Evolutionary conservation across 768 basidiomycete genomes (phyloP), one percentile per base, ranked within the genome.

Genomic region (Boletus insuetus): DNA sequence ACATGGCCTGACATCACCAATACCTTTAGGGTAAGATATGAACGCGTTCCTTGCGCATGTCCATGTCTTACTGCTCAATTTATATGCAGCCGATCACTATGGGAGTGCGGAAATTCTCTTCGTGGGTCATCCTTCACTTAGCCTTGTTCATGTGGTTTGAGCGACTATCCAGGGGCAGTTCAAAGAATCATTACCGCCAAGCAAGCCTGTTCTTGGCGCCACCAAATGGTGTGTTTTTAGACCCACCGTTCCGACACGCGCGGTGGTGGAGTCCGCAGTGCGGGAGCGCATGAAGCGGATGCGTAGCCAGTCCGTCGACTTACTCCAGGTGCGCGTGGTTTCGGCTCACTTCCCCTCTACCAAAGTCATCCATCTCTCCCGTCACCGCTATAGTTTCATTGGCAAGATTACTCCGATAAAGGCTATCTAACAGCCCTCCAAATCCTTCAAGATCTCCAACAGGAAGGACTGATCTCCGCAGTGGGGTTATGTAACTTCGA

Each of bases 181-280:
- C 71, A 79, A 79, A 62, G 64, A 73, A 58, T 74, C 78, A 13
- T 69, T 82, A 17, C 67, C 75, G 29, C 58, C 71, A 31, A 64
- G 77, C 29, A 64, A 74, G 37, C 62, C 70, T 4, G 77, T 88
- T 11, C 58, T 92, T 24, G 87, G 89, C 41, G 89, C 86, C 2
- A 94, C 92, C 3, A 94, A 94, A 66, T 94, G 89, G 89, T 92
- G 90, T 68, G 81, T 90, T 14, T 92, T 92, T 74, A 77, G 80
- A 54, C 72, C 73, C 29, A 73, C 76, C 16, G 70, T 70, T 14
- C 75, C 81, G 2, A 79, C 86, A 4, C 81, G 80, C 8, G 69
- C 75, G 31, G 69, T 78, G 49, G 87, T 91, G 46, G 77, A 84
- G 60, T 78, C 78, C 10, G 86, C 81, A 11, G 78, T 92, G 14